Base-by-base conservation (phyloP, 129 eudicot species). In the Tanacetum coccineum region DNA sequence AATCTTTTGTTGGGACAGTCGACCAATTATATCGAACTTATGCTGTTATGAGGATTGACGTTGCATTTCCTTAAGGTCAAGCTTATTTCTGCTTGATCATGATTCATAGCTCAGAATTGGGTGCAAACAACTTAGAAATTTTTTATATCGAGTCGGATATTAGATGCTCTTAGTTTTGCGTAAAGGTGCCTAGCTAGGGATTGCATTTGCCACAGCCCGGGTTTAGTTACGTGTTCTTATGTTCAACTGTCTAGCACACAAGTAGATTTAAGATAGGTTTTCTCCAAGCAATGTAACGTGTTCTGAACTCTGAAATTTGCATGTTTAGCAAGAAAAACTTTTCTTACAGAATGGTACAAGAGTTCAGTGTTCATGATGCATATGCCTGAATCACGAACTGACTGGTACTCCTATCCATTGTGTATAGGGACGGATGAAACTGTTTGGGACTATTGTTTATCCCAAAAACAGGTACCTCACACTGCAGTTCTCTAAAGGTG, bases 401-500 rank as follows among this genome's bases (percentile, higher is more conserved):
- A 30, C 7, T 32, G 65, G 21, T 60, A 60, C 13, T n/a, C 36
- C 21, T 32, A n/a, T 14, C 3, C 39, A 4, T 13, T 9, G 46
- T 60, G 47, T 60, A 45, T 9, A 60, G 65, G 65, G 65, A 14
- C 14, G 65, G 48, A 60, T 60, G 65, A 60, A 60, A 9, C 39
- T 60, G 39, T 60, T 60, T 60, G 65, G 48, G 65, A 60, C 65
- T 32, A 60, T 93, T 47, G 84, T 86, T 18, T 93, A 76, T 59
- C 98, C 96, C 10, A 88, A 86, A 73, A 93, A 88, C 68, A 76
- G 96, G 69, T 93, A 88, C 74, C 67, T 93, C 79, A 93, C 98
- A n/a, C 78, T 93, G 81, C 98, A 88, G 70, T 93, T 93, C 64
- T 93, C 98, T n/a, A 82, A 73, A 86, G 89, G 96, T 36, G 98